Conservation (phyloP, 306 rosid genomes). For the Lablab purpureus region DNA sequence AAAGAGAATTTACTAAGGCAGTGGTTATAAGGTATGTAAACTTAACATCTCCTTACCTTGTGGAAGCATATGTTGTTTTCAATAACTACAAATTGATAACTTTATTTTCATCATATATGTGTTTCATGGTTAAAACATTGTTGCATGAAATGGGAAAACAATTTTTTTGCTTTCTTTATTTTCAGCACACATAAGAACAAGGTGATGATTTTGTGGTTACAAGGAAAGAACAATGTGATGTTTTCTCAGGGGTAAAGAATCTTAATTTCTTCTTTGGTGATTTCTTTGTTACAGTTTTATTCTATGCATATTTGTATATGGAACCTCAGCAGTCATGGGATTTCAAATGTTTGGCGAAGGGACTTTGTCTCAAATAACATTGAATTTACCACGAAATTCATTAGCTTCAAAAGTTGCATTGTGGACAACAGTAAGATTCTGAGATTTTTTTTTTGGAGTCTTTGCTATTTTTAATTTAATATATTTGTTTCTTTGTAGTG, state of each 20-base stretch:
- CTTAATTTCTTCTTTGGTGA: constrained; percentile 16
- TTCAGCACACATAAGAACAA: background rate
- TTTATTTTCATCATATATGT: no score
- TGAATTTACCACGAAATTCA: constrained; percentile 68
- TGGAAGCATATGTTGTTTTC: background rate
- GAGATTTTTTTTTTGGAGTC: constrained; percentile 18
- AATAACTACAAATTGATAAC: no score
- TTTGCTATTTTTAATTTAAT: background rate
- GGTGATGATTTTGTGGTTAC: background rate
- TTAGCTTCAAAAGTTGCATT: constrained; percentile 67
- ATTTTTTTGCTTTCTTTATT: background rate
- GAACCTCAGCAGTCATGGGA: constrained; percentile 70
- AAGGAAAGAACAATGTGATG: no score
- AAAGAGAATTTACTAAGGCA: constrained; percentile 65
- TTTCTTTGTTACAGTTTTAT: constrained; percentile 63
- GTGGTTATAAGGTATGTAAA: constrained; percentile 11
- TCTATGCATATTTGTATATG: constrained; percentile 65
- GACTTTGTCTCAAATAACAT: constrained; percentile 73
- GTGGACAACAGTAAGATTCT: constrained; percentile 67
- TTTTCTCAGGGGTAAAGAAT: background rate
- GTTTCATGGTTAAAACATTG: no score
- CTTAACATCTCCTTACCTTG: background rate
- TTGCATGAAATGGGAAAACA: no score
- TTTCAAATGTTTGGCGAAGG: constrained; percentile 79
- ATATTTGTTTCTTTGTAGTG: background rate